Evolutionary conservation across 192 early-diverging fungal species (phyloP), one percentile per base, ranked within the genome.

Genomic region (Mycoemilia scoparia): DNA sequence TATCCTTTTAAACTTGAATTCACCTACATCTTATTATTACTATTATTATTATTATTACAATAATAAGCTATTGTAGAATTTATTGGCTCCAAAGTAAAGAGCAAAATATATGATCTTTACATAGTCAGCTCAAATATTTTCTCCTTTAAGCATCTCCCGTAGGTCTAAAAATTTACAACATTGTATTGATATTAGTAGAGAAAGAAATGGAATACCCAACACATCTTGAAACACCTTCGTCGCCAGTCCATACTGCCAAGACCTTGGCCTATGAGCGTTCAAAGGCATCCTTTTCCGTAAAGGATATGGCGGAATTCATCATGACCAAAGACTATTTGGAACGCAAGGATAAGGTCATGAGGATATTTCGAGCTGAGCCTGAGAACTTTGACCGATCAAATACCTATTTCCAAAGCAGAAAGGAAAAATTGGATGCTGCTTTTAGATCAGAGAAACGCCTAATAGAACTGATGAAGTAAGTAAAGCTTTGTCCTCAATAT

Each of bases 401-500:
- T 23, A 57, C 67, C 34, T 82, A 79, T 51, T 85, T 66, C 41
- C 54, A 70, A 47, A 73, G 75, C 37, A 71, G 85, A 29, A 48
- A 57, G 11, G 78, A 85, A n/a, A 60, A 63, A 22, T 66, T 84
- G 44, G 47, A 66, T 20, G 47, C 63, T 35, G 66, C 74, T 32
- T 50, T 80, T 7, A 38, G 39, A 43, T 73, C 77, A 45, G 75
- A 73, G 16, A 45, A 54, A 26, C 69, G 71, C 6, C 53, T 81
- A 28, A 56, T 77, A 24, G 69, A 76, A 47, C 46, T 88, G 18
- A 39, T 61, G 18, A 51, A 52, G 56, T 67, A 69, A 47, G 40
- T 22, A 38, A 30, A 14, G 11, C 4, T 40, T 16, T 26, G 15
- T 18, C 19, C 19, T 32, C 6, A 11, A 11, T 18, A 7, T 11